Conservation (phyloP, 768 basidiomycete species). For the Suillus variegatus region DNA sequence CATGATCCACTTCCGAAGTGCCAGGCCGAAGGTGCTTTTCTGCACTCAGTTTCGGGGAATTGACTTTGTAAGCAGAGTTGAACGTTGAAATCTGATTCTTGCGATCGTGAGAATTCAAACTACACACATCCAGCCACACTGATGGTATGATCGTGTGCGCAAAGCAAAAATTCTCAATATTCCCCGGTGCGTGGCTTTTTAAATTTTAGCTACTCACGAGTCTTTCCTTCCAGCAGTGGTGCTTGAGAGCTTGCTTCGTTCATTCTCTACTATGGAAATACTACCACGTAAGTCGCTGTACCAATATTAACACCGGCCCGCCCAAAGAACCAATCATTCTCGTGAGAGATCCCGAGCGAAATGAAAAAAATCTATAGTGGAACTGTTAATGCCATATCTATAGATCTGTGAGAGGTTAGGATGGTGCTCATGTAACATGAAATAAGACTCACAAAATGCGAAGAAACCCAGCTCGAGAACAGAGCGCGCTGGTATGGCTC, state of each 20-base stretch:
- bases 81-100: too few relatives aligned
- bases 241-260: not conserved
- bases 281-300: not conserved
- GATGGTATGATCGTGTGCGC: too few relatives aligned
- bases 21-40: too few relatives aligned
- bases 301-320: not conserved
- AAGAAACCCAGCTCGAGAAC: conserved; percentile 89
- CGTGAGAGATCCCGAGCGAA: conserved; percentile 75
- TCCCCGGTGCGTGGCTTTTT: not conserved
- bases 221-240: not conserved
- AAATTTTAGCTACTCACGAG: not conserved
- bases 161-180: too few relatives aligned
- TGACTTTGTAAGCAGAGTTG: too few relatives aligned
- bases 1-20: too few relatives aligned
- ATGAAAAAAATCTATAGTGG: conserved; percentile 95
- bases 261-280: not conserved
- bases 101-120: too few relatives aligned
- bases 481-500: conserved; percentile 81
- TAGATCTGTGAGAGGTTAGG: conserved; percentile 63
- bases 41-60: too few relatives aligned
- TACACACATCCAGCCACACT: too few relatives aligned
- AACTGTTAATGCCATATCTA: conserved; percentile 85
- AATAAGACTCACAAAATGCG: conserved; percentile 68
- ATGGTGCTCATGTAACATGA: conserved; percentile 9
- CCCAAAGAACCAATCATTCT: conserved; percentile 9